Evolutionary conservation across 495 filamentous ascomycete genomes (phyloP).

Genomic region (Penicillium egyptiacum): DNA sequence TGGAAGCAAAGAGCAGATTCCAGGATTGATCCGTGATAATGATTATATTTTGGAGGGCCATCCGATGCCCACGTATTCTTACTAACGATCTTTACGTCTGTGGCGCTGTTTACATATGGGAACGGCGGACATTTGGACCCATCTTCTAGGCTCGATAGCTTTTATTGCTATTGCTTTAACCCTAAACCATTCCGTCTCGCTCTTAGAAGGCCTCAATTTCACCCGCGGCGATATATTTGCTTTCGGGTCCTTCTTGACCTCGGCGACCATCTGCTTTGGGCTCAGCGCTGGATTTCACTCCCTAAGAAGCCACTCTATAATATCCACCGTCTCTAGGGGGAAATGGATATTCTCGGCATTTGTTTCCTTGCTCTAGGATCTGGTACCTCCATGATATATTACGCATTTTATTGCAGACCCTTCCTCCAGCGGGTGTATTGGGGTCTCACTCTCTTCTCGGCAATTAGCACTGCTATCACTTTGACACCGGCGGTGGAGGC

Average conservation of each 20-base stretch:
- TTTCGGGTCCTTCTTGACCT: slow-evolving; percentile 12
- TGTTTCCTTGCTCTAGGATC: slow-evolving; percentile 14
- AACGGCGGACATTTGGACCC: slow-evolving; percentile 22
- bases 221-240: slow-evolving; percentile 12
- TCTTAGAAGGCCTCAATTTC: neutral
- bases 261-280: slow-evolving; percentile 12
- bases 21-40: slow-evolving; percentile 19
- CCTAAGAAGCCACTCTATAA: slow-evolving; percentile 19
- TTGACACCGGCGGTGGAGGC: slow-evolving; percentile 18
- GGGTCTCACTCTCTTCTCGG: slow-evolving; percentile 7
- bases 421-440: slow-evolving; percentile 9
- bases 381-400: slow-evolving; percentile 17
- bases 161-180: slow-evolving; percentile 9
- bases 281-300: slow-evolving; percentile 17
- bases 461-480: slow-evolving; percentile 8
- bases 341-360: slow-evolving; percentile 21
- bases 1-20: slow-evolving; percentile 16
- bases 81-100: slow-evolving; percentile 14
- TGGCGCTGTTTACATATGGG: slow-evolving; percentile 23
- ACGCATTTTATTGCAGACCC: slow-evolving; percentile 18
- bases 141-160: slow-evolving; percentile 12
- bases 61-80: slow-evolving; percentile 22
- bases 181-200: neutral
- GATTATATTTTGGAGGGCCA: slow-evolving; percentile 20
- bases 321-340: slow-evolving; percentile 14